Conservation (phyloP, 768 basidiomycete genomes). For the Pleurotus cornucopiae region DNA sequence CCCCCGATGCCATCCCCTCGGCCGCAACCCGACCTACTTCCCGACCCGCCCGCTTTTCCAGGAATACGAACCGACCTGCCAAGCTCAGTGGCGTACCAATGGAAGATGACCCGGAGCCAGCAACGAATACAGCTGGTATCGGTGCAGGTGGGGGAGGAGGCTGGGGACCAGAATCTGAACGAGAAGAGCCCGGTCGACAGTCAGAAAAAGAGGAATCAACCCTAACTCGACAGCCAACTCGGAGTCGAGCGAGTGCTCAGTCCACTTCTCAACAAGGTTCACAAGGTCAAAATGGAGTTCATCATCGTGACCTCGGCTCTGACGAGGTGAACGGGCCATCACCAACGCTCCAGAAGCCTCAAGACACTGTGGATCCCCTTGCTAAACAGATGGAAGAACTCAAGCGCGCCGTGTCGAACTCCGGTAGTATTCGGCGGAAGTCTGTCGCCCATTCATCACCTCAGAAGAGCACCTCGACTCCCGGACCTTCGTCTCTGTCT, state of each 20-base stretch:
- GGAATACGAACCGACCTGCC: constrained; percentile 2
- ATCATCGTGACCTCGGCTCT: not conserved
- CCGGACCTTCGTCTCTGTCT: constrained; percentile 28
- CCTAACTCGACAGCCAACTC: constrained; percentile 16
- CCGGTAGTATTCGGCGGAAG: constrained; percentile 44
- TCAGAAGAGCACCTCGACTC: constrained; percentile 14
- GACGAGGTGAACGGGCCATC: constrained; percentile 23
- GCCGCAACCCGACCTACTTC: constrained; percentile 48
- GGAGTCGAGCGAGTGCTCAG: not conserved
- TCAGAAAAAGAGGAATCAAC: constrained; percentile 29
- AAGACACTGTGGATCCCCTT: constrained; percentile 50
- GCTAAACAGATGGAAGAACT: constrained; percentile 64
- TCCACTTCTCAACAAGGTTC: not conserved
- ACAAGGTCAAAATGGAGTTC: constrained; percentile 21
- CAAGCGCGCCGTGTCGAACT: constrained; percentile 39
- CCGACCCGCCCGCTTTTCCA: constrained; percentile 51
- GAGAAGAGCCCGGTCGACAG: constrained; percentile 18
- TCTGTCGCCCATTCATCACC: constrained; percentile 22
- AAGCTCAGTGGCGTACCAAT: not conserved
- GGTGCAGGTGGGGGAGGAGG: constrained; percentile 60
- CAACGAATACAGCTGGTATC: constrained; percentile 62
- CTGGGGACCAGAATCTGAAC: constrained; percentile 28
- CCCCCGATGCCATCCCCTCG: constrained; percentile 59
- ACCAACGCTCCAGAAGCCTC: constrained; percentile 23
- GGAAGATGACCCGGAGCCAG: constrained; percentile 26